A percentile compares a stretch with the other conserved stretches of the same genome.
Evolutionary conservation across 2,329 filamentous ascomycete genomes (phyloP).

Genomic region (Pyricularia pennisetigena): DNA sequence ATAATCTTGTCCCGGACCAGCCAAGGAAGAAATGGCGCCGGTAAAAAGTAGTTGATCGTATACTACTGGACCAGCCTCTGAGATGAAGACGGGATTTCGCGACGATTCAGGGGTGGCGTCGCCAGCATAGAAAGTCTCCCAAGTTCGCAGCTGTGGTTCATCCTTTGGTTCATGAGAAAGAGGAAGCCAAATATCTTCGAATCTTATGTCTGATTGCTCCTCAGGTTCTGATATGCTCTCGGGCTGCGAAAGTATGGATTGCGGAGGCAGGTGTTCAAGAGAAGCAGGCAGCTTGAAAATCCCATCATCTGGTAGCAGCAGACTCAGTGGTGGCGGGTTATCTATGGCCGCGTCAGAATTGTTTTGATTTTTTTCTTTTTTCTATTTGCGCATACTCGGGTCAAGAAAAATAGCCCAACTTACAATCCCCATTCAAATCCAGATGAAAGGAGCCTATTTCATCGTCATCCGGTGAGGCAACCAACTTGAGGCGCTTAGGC

Average conservation of each 20-base stretch:
- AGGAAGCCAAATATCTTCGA: constrained; percentile 38
- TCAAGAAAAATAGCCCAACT: background rate
- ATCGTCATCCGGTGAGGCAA: background rate
- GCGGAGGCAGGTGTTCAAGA: constrained; percentile 9
- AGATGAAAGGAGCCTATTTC: constrained; percentile 31
- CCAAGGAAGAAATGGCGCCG: constrained; percentile 26
- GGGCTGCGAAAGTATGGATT: background rate
- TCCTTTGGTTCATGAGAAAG: constrained; percentile 14
- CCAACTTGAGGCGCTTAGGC: constrained; percentile 30
- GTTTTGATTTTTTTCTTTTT: background rate
- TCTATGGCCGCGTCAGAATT: background rate
- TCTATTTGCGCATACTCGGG: background rate
- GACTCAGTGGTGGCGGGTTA: background rate
- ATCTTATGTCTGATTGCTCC: constrained; percentile 1
- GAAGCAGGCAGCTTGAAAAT: constrained; percentile 32
- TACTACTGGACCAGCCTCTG: constrained; percentile 54
- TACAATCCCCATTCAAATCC: constrained; percentile 20
- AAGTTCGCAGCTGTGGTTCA: constrained; percentile 43
- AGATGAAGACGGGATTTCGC: constrained; percentile 43
- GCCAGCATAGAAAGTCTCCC: constrained; percentile 52
- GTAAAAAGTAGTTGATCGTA: constrained; percentile 54
- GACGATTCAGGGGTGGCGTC: constrained; percentile 21
- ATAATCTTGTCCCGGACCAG: constrained; percentile 24
- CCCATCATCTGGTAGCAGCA: constrained; percentile 14
- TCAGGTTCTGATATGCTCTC: background rate